Conservation (phyloP, 2,329 filamentous ascomycete genomes). For the Xylariaceae sp. region DNA sequence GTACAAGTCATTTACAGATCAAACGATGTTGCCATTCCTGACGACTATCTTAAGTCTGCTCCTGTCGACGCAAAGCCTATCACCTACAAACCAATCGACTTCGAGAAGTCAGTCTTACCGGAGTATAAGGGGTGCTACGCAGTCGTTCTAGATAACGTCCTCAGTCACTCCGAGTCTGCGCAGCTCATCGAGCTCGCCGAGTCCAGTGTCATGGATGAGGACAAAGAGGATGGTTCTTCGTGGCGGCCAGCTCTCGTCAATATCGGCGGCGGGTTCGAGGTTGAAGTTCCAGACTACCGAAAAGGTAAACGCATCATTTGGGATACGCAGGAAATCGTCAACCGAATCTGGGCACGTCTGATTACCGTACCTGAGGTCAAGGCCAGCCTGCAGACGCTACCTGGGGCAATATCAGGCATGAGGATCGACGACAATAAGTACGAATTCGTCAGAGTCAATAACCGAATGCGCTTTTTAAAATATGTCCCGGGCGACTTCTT, state of each 20-base stretch:
- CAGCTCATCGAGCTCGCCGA: conserved; percentile 50
- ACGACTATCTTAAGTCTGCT: conserved; percentile 43
- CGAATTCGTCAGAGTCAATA: conserved; percentile 57
- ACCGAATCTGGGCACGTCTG: conserved; percentile 61
- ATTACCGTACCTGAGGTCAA: conserved; percentile 37
- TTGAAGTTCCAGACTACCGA: conserved; percentile 53
- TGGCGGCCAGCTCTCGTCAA: conserved; percentile 71
- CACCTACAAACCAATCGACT: conserved; percentile 49
- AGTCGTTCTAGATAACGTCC: conserved; percentile 59
- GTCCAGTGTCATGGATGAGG: conserved; percentile 46
- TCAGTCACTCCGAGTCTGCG: conserved; percentile 60
- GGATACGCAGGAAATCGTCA: conserved; percentile 60
- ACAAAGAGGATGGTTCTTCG: conserved; percentile 30
- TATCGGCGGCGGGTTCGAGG: conserved; percentile 58
- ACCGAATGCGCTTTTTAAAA: conserved; percentile 70
- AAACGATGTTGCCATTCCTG: conserved; percentile 37
- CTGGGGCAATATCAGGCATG: conserved; percentile 33
- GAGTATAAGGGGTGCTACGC: conserved; percentile 55
- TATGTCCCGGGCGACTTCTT: conserved; percentile 74
- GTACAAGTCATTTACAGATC: conserved; percentile 32
- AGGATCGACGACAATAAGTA: conserved; percentile 27
- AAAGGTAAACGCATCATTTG: conserved; percentile 76
- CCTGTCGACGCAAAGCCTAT: conserved; percentile 42
- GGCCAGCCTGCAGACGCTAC: conserved; percentile 36
- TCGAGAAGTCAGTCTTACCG: conserved; percentile 44